Conservation (phyloP, 176 grass and related monocot genomes). For the Rhynchospora breviuscula region DNA sequence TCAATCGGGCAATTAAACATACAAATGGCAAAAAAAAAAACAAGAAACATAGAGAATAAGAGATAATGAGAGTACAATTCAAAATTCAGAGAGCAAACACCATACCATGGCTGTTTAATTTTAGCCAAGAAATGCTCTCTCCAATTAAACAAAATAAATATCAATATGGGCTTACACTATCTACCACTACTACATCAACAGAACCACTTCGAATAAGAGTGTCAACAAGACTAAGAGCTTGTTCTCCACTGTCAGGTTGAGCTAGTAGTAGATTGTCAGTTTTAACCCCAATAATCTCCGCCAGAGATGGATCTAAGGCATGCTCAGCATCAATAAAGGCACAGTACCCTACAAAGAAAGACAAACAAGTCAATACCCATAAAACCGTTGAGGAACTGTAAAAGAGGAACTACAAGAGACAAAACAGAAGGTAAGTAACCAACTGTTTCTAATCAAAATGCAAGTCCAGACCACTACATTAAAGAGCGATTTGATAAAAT, state of each 20-base stretch:
- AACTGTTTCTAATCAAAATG: slow-evolving; percentile 2
- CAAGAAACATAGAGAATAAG: too few species aligned
- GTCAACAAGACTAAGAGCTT: slow-evolving; percentile 92
- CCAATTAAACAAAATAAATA: slow-evolving; percentile 4
- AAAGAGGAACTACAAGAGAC: background rate
- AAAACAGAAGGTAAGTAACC: background rate
- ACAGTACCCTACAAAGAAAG: slow-evolving; percentile 69
- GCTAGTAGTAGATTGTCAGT: slow-evolving; percentile 78
- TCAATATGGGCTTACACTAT: slow-evolving; percentile 69
- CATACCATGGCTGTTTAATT: background rate
- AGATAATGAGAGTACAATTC: background rate
- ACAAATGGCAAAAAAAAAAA: background rate
- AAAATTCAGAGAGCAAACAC: background rate
- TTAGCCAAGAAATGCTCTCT: background rate
- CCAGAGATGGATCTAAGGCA: slow-evolving; percentile 90
- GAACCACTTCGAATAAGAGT: slow-evolving; percentile 96
- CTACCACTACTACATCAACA: slow-evolving; percentile 98
- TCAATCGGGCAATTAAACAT: background rate
- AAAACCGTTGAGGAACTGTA: background rate
- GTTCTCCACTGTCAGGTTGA: slow-evolving; percentile 87
- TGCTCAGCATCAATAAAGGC: slow-evolving; percentile 96
- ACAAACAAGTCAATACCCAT: slow-evolving; percentile 3
- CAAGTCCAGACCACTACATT: background rate
- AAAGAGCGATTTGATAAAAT: background rate
- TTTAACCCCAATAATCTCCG: slow-evolving; percentile 86